phyloP scores from a whole-genome alignment of 768 basidiomycete species.

The Tephrocybe rancida region DNA sequence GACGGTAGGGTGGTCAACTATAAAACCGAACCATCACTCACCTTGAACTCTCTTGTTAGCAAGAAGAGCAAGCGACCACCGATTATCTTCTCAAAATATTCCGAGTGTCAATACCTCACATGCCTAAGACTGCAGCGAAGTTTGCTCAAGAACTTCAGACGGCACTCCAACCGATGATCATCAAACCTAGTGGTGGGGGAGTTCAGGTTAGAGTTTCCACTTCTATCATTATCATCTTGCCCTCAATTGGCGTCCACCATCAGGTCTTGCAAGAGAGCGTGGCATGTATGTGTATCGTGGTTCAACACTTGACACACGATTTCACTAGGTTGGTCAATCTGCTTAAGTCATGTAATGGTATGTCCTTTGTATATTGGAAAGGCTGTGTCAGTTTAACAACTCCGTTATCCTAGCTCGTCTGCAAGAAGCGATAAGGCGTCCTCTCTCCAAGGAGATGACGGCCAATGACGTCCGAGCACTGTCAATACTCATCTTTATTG shows the following conservation, averaged over 20 bases:
- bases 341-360: conserved; percentile 85
- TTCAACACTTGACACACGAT: conserved; percentile 86
- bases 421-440: conserved; percentile 54
- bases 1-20: conserved; percentile 46
- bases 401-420: conserved; percentile 51
- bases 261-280: conserved; percentile 91
- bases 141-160: conserved; percentile 87
- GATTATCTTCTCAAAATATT: conserved; percentile 92
- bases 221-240: not conserved
- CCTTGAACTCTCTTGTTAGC: conserved; percentile 37
- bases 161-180: conserved; percentile 87
- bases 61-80: conserved; percentile 80
- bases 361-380: not conserved
- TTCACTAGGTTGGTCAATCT: conserved; percentile 76
- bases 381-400: not conserved
- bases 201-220: conserved; percentile 54
- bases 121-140: conserved; percentile 88
- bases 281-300: conserved; percentile 87
- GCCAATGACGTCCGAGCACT: conserved; percentile 56
- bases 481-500: conserved; percentile 80
- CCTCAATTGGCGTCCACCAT: not conserved
- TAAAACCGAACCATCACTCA: not conserved
- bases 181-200: conserved; percentile 75
- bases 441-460: conserved; percentile 39
- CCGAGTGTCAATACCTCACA: conserved; percentile 77